Evolutionary conservation across 495 filamentous ascomycete species (phyloP).

Genomic region (Annulohypoxylon bovei): DNA sequence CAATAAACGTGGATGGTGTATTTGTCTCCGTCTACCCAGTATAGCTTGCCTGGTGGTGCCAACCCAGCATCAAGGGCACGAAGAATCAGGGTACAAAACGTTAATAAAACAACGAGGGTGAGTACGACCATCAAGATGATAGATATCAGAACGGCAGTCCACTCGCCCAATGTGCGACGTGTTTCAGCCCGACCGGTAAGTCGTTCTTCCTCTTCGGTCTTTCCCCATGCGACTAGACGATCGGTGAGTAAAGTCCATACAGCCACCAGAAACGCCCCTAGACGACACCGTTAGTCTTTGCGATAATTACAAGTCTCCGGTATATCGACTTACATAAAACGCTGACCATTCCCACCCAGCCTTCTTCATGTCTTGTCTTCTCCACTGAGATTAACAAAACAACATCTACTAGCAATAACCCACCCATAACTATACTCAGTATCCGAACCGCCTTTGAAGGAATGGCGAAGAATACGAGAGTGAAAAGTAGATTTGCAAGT

Average conservation of each 20-base stretch:
- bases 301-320: background rate
- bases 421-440: conserved; percentile 69
- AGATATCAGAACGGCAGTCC: conserved; percentile 82
- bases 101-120: conserved; percentile 71
- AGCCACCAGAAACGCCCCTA: conserved; percentile 57
- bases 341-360: conserved; percentile 87
- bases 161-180: conserved; percentile 81
- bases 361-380: conserved; percentile 80
- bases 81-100: conserved; percentile 81
- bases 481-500: conserved; percentile 74
- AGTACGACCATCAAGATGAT: conserved; percentile 74
- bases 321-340: conserved; percentile 73
- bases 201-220: conserved; percentile 88
- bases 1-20: conserved; percentile 90
- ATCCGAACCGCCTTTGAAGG: conserved; percentile 81
- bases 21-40: conserved; percentile 80
- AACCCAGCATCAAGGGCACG: conserved; percentile 79
- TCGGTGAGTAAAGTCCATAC: conserved; percentile 55
- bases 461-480: conserved; percentile 85
- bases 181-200: conserved; percentile 91
- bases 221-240: conserved; percentile 87
- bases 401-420: conserved; percentile 81
- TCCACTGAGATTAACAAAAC: conserved; percentile 79
- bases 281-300: conserved; percentile 62
- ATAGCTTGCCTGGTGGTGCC: conserved; percentile 72